Percentiles rank a stretch among this genome's conserved stretches.
Evolutionary conservation across 768 basidiomycete genomes (phyloP).

Genomic region (Amanita pseudoporphyria): DNA sequence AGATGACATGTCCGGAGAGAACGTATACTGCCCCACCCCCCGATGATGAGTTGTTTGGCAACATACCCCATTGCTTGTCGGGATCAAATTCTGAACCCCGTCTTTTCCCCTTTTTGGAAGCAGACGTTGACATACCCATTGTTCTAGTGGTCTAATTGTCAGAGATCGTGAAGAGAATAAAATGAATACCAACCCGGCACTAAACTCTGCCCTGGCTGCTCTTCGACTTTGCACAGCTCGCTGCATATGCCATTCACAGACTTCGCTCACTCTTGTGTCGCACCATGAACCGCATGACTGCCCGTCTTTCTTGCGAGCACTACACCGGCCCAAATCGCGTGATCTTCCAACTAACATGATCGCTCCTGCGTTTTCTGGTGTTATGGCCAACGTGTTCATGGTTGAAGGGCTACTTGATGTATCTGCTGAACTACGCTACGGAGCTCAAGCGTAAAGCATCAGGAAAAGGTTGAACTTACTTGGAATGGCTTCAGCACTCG

Average conservation of each 20-base stretch:
- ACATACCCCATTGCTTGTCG: constrained; percentile 64
- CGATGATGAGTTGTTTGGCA: constrained; percentile 38
- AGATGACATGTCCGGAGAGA: constrained; percentile 67
- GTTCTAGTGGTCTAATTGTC: constrained; percentile 37
- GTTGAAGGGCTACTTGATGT: constrained; percentile 46
- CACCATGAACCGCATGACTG: constrained; percentile 82
- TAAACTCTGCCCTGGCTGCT: constrained; percentile 79
- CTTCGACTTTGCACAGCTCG: constrained; percentile 67
- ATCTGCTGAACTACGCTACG: constrained; percentile 43
- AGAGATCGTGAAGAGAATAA: background rate
- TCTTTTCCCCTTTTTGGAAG: constrained; percentile 23
- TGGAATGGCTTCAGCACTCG: constrained; percentile 79
- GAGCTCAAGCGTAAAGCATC: background rate
- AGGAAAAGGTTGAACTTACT: constrained; percentile 29
- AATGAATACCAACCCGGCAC: constrained; percentile 50
- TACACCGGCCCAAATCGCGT: constrained; percentile 80
- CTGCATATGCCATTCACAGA: constrained; percentile 90
- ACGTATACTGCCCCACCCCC: constrained; percentile 69
- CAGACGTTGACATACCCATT: constrained; percentile 52
- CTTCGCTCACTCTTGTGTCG: constrained; percentile 77
- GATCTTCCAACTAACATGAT: constrained; percentile 83
- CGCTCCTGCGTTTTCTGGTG: constrained; percentile 72
- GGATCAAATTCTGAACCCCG: constrained; percentile 58
- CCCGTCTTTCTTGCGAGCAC: constrained; percentile 68
- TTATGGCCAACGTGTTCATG: constrained; percentile 72